Base-by-base conservation (phyloP, 176 grass and related monocot species). In the Poa annua region DNA sequence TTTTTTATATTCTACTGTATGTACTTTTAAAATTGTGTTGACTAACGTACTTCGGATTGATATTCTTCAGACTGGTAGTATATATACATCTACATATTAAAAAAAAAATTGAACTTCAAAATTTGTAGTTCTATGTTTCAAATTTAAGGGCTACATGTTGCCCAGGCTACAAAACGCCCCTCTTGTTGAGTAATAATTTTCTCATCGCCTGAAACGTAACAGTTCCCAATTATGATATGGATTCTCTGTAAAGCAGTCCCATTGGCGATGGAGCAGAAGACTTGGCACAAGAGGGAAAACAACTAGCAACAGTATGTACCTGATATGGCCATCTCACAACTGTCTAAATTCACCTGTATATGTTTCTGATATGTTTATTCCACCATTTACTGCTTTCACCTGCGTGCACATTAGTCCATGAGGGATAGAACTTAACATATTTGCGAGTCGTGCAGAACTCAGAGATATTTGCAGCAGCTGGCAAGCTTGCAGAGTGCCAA, bases 401-500 rank as follows among this genome's bases (percentile, higher is more conserved):
- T 49, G 34, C 15, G 11, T 48, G 2, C 50, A 4, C 34, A 15
- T 62, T 12, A 62, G 15, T 32, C 59, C 25, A 62, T 82, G 15
- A 57, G 47, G 4, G 67, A 39, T 60, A n/a, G 76, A 61, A 34
- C 15, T 36, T 47, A 4, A 71, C 79, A 48, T 54, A 5, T 57
- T 16, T 75, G 44, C 42, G 13, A 20, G 71, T 33, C 50, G 10
- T 89, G 66, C 88, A 97, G 94, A 74, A 88, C 52, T 83, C 61
- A 17, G 85, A 94, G 15, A 83, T 76, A 80, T 71, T 49, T 4
- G 85, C 81, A 81, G 85, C 87, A 63, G 88, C 88, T 12, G 83
- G 90, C 41, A 92, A 94, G 71, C 88, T 97, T 84, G 85, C 89
- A 5, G 94, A 86, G 78, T 97, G 91, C 79, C 91, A 97, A 56